These are phyloP conservation scores for Glycine latifolia DNA, from an alignment of 306 rosid species.

Conservation along the genomic window DNA sequence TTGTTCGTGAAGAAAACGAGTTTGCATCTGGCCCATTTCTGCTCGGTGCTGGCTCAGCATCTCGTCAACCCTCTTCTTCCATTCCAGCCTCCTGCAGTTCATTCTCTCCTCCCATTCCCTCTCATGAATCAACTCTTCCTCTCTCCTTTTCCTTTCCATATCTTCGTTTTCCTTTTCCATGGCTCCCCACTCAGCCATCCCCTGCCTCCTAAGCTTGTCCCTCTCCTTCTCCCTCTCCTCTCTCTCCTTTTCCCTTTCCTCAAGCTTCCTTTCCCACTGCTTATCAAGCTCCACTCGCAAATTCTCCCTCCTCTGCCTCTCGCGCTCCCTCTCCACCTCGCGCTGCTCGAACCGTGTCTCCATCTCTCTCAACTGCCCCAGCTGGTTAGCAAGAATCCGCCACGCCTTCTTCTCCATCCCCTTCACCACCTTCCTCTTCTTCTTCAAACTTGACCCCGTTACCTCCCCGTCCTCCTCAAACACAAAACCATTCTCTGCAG, in stretches of 20 bases:
- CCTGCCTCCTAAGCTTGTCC: slow-evolving; percentile 73
- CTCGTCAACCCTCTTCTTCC: slow-evolving; percentile 89
- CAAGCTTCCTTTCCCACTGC: slow-evolving; percentile 76
- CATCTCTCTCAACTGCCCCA: slow-evolving; percentile 75
- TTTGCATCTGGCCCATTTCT: slow-evolving; percentile 90
- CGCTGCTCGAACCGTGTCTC: slow-evolving; percentile 82
- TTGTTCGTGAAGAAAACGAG: slow-evolving; percentile 88
- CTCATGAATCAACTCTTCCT: slow-evolving; percentile 69
- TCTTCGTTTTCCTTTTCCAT: slow-evolving; percentile 78
- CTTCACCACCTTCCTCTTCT: slow-evolving; percentile 67
- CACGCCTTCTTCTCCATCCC: slow-evolving; percentile 80
- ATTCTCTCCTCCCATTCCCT: slow-evolving; percentile 88
- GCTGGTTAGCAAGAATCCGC: slow-evolving; percentile 72
- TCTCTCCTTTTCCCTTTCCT: slow-evolving; percentile 39
- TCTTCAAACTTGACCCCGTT: slow-evolving; percentile 67
- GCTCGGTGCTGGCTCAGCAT: slow-evolving; percentile 79
- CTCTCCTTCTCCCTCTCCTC: slow-evolving; percentile 55
- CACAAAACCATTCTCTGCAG: slow-evolving; percentile 71
- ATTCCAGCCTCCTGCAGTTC: slow-evolving; percentile 75
- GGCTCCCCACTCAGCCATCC: slow-evolving; percentile 79
- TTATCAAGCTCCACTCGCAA: slow-evolving; percentile 62
- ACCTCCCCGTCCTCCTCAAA: slow-evolving; percentile 81
- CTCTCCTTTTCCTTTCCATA: slow-evolving; percentile 83
- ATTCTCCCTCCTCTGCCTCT: slow-evolving; percentile 73
- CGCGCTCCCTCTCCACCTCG: slow-evolving; percentile 78